Base-by-base conservation (phyloP, 2,329 filamentous ascomycete genomes). In the Clonostachys chloroleuca region DNA sequence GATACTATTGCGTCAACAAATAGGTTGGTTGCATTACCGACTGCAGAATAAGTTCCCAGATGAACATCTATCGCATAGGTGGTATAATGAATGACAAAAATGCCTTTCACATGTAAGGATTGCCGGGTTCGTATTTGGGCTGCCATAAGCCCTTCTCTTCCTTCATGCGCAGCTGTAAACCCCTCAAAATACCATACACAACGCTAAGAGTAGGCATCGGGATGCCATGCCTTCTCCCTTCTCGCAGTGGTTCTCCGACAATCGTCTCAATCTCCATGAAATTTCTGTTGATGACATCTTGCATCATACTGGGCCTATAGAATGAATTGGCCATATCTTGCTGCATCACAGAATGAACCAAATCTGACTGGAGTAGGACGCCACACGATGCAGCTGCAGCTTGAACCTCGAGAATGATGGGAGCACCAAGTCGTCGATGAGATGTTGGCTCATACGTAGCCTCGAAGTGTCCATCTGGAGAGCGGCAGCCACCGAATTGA, bases 371-470 rank as follows among this genome's bases (percentile, higher is more conserved):
- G 5, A 81, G 57, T 0, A 35, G 57, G 5, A 70, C 60, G 0
- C 76, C 75, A 5, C 54, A 59, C 10, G 68, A 72, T 35, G 55
- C 58, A 5, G 74, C 77, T 20, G 70, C 72, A 1, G 70, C 67
- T 5, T 67, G 59, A 20, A 81, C 73, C 58, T 81, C 78, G 14
- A 58, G 50, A 76, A 83, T 83, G 0, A 73, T 72, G 78, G 79
- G 16, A 61, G 54, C 4, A 83, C 67, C 37, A 83, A 54, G 5
- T 67, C 67, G 13, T 75, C 68, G 7, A 80, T 58, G 2, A 66
- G 63, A 33, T 66, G 66, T 14, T 66, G 63, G 13, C 67, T 66
- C 39, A 78, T 62, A 17, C 74, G 67, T 42, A 83, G 67, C 12
- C 74, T 63, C 3, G 69, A 67, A 1, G 74, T 75, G 54, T 82